A percentile compares a stretch with the other conserved stretches of the same genome.
These are phyloP conservation scores for Lentinula novae-zelandiae DNA, from an alignment of 1,284 basidiomycete genomes.

Conservation along the genomic window DNA sequence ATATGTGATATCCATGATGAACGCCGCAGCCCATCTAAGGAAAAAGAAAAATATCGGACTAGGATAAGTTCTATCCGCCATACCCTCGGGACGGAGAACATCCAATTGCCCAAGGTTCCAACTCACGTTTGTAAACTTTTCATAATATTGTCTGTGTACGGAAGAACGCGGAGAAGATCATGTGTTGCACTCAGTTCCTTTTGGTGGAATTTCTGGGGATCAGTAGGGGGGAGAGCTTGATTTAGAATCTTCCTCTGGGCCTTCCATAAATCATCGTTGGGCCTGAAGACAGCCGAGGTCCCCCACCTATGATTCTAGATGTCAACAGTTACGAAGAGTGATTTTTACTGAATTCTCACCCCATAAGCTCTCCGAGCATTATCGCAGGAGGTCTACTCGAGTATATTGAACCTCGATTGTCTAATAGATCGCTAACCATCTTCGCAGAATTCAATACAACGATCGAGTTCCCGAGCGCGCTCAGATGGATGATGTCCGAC, in stretches of 20 bases:
- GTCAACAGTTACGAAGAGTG: neutral
- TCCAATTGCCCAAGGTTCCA: no score
- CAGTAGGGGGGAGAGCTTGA: neutral
- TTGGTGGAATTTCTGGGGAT: neutral
- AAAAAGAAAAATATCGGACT: neutral
- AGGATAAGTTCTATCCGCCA: neutral
- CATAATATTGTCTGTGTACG: neutral
- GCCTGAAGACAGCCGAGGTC: neutral
- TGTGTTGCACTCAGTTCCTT: conserved; percentile 3
- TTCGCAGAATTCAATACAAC: neutral
- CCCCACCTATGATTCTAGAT: neutral
- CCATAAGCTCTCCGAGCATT: neutral
- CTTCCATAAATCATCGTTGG: conserved; percentile 3
- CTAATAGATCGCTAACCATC: conserved; percentile 5
- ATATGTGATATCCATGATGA: conserved; percentile 7
- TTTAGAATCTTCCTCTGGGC: conserved; percentile 2
- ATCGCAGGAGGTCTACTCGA: conserved; percentile 3
- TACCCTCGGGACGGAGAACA: no score
- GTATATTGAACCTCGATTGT: conserved; percentile 3
- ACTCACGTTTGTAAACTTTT: conserved; percentile 1
- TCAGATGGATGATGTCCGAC: conserved; percentile 8
- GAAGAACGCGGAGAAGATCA: neutral
- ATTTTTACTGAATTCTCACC: neutral
- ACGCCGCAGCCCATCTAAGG: neutral
- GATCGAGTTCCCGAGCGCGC: neutral